Evolutionary conservation across 148 eudicot species (phyloP).

Genomic region (Spergularia marina): DNA sequence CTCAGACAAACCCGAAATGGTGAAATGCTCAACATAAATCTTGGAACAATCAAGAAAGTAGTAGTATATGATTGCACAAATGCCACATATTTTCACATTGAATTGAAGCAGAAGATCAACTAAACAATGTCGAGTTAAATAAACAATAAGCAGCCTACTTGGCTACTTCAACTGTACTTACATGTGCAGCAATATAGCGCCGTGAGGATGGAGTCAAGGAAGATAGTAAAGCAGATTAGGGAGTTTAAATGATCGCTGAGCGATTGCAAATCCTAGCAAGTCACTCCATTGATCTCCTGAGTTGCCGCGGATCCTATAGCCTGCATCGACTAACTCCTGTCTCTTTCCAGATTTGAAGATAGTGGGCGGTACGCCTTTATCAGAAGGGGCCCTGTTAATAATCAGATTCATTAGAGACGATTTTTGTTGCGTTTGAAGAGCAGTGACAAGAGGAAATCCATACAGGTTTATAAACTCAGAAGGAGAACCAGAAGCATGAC

Average conservation of each 20-base stretch:
- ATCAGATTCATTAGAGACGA: background rate
- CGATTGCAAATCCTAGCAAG: slow-evolving; percentile 63
- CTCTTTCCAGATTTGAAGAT: slow-evolving; percentile 79
- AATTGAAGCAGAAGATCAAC: background rate
- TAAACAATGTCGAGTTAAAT: background rate
- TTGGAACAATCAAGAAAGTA: too few relatives aligned
- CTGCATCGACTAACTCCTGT: slow-evolving; percentile 55
- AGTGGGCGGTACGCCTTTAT: slow-evolving; percentile 48
- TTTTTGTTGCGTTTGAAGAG: background rate
- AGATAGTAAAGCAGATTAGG: slow-evolving; percentile 87
- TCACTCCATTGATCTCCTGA: slow-evolving; percentile 98
- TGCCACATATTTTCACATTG: background rate
- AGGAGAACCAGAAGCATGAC: background rate
- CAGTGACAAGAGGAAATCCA: background rate
- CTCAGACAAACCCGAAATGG: too few relatives aligned
- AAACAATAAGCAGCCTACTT: background rate
- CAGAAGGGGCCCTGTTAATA: slow-evolving; percentile 50
- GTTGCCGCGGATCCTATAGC: slow-evolving; percentile 68
- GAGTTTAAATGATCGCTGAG: slow-evolving; percentile 68
- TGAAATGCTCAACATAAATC: too few relatives aligned
- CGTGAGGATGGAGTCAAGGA: slow-evolving; percentile 30
- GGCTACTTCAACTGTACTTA: background rate
- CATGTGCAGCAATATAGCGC: slow-evolving; percentile 10
- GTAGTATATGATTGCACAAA: too few relatives aligned
- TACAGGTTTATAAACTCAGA: background rate